Percentiles rank a stretch among this genome's conserved stretches.
These are phyloP conservation scores for Melampsora medusae DNA, from an alignment of 1,284 basidiomycete genomes.

Conservation along the genomic window DNA sequence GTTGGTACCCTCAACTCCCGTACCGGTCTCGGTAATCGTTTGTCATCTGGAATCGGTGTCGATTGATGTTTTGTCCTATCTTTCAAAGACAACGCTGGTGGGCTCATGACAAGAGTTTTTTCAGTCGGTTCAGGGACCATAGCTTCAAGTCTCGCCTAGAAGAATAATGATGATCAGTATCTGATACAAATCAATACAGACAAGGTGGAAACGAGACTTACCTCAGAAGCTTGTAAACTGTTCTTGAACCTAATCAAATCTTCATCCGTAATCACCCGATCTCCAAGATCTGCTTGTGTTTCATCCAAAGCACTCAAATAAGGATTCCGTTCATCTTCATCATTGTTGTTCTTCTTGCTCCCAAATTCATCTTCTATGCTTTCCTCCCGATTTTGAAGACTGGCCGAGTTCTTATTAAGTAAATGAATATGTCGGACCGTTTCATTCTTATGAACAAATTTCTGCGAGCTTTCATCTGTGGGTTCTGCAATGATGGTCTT, in stretches of 20 bases:
- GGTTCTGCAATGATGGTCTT: too few species aligned
- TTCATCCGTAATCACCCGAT: slow-evolving; percentile 30
- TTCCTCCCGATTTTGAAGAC: too few species aligned
- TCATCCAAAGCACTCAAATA: slow-evolving; percentile 22
- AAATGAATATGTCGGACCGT: too few species aligned
- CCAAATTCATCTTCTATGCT: too few species aligned
- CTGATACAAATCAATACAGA: too few species aligned
- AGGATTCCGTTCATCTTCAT: slow-evolving; percentile 9
- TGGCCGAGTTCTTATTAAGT: too few species aligned
- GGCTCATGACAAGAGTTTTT: background rate
- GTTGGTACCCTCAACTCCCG: slow-evolving; percentile 20
- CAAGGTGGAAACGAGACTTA: background rate
- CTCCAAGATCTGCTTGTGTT: slow-evolving; percentile 24
- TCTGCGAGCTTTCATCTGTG: too few species aligned
- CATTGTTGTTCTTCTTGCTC: too few species aligned
- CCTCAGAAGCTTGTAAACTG: slow-evolving; percentile 25
- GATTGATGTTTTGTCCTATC: background rate
- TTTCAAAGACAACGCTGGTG: background rate
- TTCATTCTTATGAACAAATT: too few species aligned
- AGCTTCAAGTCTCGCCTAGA: slow-evolving; percentile 21
- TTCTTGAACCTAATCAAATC: slow-evolving; percentile 23
- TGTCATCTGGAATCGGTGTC: background rate
- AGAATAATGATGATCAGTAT: background rate
- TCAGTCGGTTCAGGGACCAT: slow-evolving; percentile 13
- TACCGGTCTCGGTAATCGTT: slow-evolving; percentile 6